phyloP scores from a whole-genome alignment of 2,329 filamentous ascomycete species.

The Ophiostoma sp. region DNA sequence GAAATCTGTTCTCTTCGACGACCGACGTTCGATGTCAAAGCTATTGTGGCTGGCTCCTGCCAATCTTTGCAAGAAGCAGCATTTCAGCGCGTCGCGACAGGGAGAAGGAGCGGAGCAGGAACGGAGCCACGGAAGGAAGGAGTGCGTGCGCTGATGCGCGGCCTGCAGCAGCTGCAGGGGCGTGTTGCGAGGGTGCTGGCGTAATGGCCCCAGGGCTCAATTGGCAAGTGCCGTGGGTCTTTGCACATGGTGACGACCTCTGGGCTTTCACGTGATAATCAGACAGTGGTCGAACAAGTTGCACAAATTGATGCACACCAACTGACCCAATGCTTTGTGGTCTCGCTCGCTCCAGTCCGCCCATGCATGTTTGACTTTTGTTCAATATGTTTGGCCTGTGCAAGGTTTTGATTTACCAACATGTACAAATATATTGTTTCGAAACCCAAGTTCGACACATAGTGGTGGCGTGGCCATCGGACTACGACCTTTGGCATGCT shows the following conservation, averaged over 20 bases:
- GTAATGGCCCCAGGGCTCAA: background rate
- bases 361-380: background rate
- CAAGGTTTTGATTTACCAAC: background rate
- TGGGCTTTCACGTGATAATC: background rate
- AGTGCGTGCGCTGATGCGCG: background rate
- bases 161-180: background rate
- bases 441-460: background rate
- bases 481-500: background rate
- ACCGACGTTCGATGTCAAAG: background rate
- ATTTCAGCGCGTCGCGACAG: background rate
- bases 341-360: background rate
- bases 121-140: background rate
- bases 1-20: constrained; percentile 9
- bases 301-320: background rate
- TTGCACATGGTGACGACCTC: background rate
- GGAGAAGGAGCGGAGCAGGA: background rate
- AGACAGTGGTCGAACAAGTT: background rate
- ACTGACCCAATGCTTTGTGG: background rate
- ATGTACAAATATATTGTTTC: background rate
- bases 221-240: background rate
- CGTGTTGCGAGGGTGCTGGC: background rate
- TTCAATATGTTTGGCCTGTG: background rate
- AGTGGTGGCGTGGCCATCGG: background rate
- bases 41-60: no score
- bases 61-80: no score